Percentiles rank a stretch among this genome's conserved stretches.
Evolutionary conservation across 805 yeast genomes (phyloP).

Genomic region (Wickerhamomyces bovis): DNA sequence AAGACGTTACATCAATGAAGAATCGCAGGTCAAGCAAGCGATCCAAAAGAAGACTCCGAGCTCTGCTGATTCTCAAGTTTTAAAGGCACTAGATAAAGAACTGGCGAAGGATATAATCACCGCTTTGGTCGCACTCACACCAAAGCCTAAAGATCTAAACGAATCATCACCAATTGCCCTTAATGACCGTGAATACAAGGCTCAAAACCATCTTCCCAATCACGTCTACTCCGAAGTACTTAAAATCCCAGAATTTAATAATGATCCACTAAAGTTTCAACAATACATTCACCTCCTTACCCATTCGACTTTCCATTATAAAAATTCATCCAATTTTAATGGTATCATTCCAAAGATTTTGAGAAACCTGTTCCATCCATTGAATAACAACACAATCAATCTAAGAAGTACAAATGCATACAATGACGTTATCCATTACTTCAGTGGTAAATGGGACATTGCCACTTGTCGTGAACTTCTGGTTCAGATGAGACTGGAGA

Average conservation of each 20-base stretch:
- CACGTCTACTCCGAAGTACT: conserved; percentile 30
- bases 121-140: conserved; percentile 20
- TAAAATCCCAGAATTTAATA: conserved; percentile 26
- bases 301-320: conserved; percentile 31
- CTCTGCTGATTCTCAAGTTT: conserved; percentile 1
- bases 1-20: conserved; percentile 9
- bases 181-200: conserved; percentile 2
- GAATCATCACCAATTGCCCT: conserved; percentile 9
- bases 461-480: conserved; percentile 35
- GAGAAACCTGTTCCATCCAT: conserved; percentile 33
- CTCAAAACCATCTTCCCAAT: conserved; percentile 9
- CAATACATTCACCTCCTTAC: conserved; percentile 31
- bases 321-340: conserved; percentile 30
- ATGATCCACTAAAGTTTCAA: conserved; percentile 23
- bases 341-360: conserved; percentile 34
- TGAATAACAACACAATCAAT: conserved; percentile 27
- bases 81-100: conserved; percentile 12
- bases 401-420: conserved; percentile 28
- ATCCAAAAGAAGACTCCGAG: neutral
- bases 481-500: conserved; percentile 33
- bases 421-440: conserved; percentile 35
- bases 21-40: conserved; percentile 12
- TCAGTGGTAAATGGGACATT: conserved; percentile 31
- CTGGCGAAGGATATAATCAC: conserved; percentile 18
- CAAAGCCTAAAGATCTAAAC: conserved; percentile 13